Conservation (phyloP, 1,139 yeast genomes). For the Wickerhamomyces sp. region DNA sequence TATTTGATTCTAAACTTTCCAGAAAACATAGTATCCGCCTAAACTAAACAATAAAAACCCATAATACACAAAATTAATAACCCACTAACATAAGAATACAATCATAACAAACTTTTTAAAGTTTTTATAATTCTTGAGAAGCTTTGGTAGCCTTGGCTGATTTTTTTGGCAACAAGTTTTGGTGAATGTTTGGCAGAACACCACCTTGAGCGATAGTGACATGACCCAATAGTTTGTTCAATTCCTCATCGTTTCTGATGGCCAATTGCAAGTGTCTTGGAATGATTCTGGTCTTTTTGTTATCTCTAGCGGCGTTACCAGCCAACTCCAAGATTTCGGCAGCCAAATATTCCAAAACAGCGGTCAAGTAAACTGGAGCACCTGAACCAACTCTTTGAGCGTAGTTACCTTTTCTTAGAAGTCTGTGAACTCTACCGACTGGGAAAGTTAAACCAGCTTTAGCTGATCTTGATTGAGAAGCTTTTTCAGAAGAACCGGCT, state of each 20-base stretch:
- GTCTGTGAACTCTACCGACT: slow-evolving; percentile 98
- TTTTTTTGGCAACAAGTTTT: slow-evolving; percentile 94
- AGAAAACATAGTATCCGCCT: slow-evolving; percentile 25
- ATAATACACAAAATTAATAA: slow-evolving; percentile 24
- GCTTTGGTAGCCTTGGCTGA: slow-evolving; percentile 72
- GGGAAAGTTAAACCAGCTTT: slow-evolving; percentile 99
- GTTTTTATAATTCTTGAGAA: slow-evolving; percentile 74
- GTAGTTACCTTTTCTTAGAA: slow-evolving; percentile 95
- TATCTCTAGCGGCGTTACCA: slow-evolving; percentile 98
- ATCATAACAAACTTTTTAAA: slow-evolving; percentile 1
- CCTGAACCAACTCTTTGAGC: slow-evolving; percentile 99
- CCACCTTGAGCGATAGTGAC: slow-evolving; percentile 98
- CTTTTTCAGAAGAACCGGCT: slow-evolving; percentile 89
- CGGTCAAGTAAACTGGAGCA: slow-evolving; percentile 94
- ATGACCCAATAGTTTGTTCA: slow-evolving; percentile 89
- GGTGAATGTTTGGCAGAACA: slow-evolving; percentile 97
- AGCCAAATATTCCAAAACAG: slow-evolving; percentile 92
- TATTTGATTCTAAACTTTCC: slow-evolving; percentile 7
- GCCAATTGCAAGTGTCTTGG: slow-evolving; percentile 99
- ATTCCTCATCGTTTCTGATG: slow-evolving; percentile 96
- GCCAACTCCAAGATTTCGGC: slow-evolving; percentile 98
- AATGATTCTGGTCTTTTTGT: slow-evolving; percentile 96
- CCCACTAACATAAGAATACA: slow-evolving; percentile 13
- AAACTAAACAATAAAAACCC: slow-evolving; percentile 23
- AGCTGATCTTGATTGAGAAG: slow-evolving; percentile 95